Conservation (phyloP, 2,329 filamentous ascomycete genomes). For the Rutstroemia sp. region DNA sequence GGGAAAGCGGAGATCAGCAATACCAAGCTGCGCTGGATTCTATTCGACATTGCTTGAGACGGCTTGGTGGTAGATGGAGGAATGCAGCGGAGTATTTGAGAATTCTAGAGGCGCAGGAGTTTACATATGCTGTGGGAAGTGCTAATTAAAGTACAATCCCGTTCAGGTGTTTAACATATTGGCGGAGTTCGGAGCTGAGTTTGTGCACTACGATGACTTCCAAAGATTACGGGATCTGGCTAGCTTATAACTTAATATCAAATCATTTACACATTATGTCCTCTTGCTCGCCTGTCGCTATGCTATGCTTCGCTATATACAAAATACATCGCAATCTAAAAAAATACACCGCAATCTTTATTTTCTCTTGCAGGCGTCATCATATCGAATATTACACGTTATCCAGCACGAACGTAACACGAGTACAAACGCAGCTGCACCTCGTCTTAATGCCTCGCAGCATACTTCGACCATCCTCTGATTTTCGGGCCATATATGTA, state of each 20-base stretch:
- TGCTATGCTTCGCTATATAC: no score
- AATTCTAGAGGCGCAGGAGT: constrained; percentile 32
- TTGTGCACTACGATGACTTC: no score
- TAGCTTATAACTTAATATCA: no score
- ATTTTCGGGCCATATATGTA: constrained; percentile 17
- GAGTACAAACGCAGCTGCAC: not conserved
- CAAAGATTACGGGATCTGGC: no score
- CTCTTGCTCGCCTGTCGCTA: no score
- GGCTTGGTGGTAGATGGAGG: constrained; percentile 31
- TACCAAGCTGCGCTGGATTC: constrained; percentile 27
- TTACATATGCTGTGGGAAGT: constrained; percentile 25
- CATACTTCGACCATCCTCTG: constrained; percentile 17
- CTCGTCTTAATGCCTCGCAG: constrained; percentile 2
- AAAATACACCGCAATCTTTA: no score
- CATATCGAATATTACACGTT: no score
- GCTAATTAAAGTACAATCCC: constrained; percentile 1
- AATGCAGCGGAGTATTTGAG: constrained; percentile 32
- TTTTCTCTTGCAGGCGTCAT: no score
- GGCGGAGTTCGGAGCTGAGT: not conserved
- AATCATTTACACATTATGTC: no score
- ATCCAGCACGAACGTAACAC: no score
- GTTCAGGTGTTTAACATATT: not conserved
- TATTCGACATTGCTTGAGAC: constrained; percentile 26
- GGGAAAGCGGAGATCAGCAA: constrained; percentile 31
- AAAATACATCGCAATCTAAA: no score